Percentiles rank a stretch among this genome's conserved stretches.
These are phyloP conservation scores for Neurospora sp. DNA, from an alignment of 495 filamentous ascomycete species.

Conservation along the genomic window DNA sequence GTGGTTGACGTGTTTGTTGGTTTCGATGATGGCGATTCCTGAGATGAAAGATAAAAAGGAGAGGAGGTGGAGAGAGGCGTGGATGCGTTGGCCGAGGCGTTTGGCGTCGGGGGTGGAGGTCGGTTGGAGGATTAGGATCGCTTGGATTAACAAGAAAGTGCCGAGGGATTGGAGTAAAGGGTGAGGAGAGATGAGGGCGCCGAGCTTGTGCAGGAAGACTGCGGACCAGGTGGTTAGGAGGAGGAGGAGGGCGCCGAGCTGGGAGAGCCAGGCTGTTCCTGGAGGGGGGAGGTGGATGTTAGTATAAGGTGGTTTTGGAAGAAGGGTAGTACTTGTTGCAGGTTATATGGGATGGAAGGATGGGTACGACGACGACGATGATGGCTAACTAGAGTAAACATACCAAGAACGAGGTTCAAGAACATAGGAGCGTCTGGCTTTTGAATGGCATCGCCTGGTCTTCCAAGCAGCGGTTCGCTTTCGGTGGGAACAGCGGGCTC, in stretches of 20 bases:
- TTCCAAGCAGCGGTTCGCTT: slow-evolving; percentile 68
- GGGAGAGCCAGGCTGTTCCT: slow-evolving; percentile 36
- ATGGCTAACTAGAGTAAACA: slow-evolving; percentile 3
- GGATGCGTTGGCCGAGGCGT: slow-evolving; percentile 54
- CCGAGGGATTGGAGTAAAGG: slow-evolving; percentile 75
- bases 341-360: background rate
- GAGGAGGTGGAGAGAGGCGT: slow-evolving; percentile 56
- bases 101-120: slow-evolving; percentile 71
- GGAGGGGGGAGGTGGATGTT: slow-evolving; percentile 24
- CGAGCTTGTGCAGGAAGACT: slow-evolving; percentile 51
- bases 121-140: slow-evolving; percentile 78
- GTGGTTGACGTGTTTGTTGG: slow-evolving; percentile 60
- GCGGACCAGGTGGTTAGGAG: slow-evolving; percentile 61
- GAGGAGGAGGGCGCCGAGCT: slow-evolving; percentile 44
- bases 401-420: slow-evolving; percentile 71
- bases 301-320: background rate
- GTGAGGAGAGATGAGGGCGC: slow-evolving; percentile 75
- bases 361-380: background rate
- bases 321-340: background rate
- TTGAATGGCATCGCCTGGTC: slow-evolving; percentile 64
- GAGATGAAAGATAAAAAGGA: slow-evolving; percentile 51
- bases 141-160: slow-evolving; percentile 63
- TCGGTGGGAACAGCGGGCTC: slow-evolving; percentile 30
- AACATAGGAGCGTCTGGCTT: slow-evolving; percentile 48
- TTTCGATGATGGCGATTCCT: slow-evolving; percentile 68